Conservation (phyloP, 1,139 yeast species). For the Kodamaea ohmeri region DNA sequence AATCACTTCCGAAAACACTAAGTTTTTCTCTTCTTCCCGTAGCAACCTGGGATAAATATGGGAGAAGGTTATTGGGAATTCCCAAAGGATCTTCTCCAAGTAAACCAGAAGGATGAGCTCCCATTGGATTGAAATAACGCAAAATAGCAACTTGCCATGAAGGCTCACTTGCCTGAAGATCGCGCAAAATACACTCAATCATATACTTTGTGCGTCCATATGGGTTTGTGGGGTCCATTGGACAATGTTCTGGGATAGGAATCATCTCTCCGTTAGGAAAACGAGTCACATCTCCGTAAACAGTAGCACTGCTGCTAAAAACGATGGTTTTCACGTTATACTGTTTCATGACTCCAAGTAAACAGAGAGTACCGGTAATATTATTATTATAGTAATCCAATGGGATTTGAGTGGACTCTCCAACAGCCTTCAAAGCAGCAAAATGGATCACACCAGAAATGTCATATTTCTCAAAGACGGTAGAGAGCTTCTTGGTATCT, state of each 20-base stretch:
- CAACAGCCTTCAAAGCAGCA: slow-evolving; percentile 5
- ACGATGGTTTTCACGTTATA: slow-evolving; percentile 57
- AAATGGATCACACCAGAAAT: slow-evolving; percentile 70
- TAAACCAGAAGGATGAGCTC: slow-evolving; percentile 80
- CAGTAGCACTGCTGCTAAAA: slow-evolving; percentile 48
- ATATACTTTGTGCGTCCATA: slow-evolving; percentile 5
- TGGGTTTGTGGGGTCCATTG: slow-evolving; percentile 7
- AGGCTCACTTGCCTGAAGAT: slow-evolving; percentile 38
- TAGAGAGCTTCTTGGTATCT: slow-evolving; percentile 42
- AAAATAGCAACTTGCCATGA: slow-evolving; percentile 64
- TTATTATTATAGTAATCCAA: slow-evolving; percentile 5
- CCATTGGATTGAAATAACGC: slow-evolving; percentile 80
- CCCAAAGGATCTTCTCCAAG: slow-evolving; percentile 83
- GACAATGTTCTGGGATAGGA: slow-evolving; percentile 6
- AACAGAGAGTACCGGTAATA: slow-evolving; percentile 12
- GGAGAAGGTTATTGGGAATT: slow-evolving; percentile 71
- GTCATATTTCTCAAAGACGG: slow-evolving; percentile 49
- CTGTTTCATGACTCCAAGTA: slow-evolving; percentile 52
- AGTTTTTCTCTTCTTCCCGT: slow-evolving; percentile 67
- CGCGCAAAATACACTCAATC: slow-evolving; percentile 47
- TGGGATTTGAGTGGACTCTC: slow-evolving; percentile 2
- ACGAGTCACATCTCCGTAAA: slow-evolving; percentile 5
- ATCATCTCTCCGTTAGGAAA: slow-evolving; percentile 6
- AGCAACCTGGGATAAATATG: slow-evolving; percentile 77
- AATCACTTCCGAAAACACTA: slow-evolving; percentile 62